Base-by-base conservation (phyloP, 2,329 filamentous ascomycete genomes). In the Monilinia aucupariae region DNA sequence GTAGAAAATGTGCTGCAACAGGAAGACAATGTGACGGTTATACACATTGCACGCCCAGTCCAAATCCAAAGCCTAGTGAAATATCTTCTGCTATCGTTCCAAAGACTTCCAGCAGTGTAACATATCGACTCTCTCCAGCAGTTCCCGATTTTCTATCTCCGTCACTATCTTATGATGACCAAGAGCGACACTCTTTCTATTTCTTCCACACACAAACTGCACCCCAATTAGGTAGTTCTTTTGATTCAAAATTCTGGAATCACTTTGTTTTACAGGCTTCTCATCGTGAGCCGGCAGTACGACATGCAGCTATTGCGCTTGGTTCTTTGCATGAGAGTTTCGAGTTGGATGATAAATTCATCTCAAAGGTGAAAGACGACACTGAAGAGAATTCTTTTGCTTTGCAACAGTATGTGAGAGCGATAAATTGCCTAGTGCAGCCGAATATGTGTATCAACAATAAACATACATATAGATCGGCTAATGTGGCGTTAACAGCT, bases 241-340 rank as follows among this genome's bases (percentile, higher is more conserved):
- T 87, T 64, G 82, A 86, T 68, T 81, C 79, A 30, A 77, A 79
- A 2, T 88, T 88, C 69, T 88, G 85, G 85, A 83, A 79, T 1
- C 78, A 79, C 50, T 78, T 81, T 20, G 83, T 88, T 5, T 72
- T 87, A 15, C 81, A 84, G 66, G 83, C 85, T 70, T 86, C 83
- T 56, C 82, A 87, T 66, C 76, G 78, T 2, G 66, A 69, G 54
- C 64, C 63, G 4, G 64, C 66, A 37, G 62, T 70, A 27, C 64
- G 62, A 49, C 63, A 69, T 65, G 68, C 67, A 39, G 39, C 65
- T 32, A 50, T 69, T 50, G 68, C 65, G 25, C 52, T 70, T 2
- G 66, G 67, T 3, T 58, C 68, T 41, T 45, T 68, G n/a, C 68
- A 69, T 41, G 63, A 69, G 59, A 39, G 20, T 15, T 67, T 65